Conservation (phyloP, 495 filamentous ascomycete species). For the Aspergillus olivimuriae region DNA sequence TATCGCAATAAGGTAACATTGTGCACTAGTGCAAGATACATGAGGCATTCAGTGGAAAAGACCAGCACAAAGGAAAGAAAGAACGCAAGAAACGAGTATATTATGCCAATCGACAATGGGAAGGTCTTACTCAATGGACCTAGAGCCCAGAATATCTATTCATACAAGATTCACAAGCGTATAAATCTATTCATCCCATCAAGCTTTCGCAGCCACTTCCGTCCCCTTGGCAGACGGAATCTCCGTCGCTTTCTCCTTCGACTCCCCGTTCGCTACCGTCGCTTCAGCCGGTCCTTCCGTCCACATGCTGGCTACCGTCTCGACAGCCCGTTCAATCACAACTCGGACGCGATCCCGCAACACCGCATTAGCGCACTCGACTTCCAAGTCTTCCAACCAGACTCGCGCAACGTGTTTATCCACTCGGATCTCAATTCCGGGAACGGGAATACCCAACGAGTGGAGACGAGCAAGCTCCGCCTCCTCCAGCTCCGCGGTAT, state of each 20-base stretch:
- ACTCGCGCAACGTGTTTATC: conserved; percentile 84
- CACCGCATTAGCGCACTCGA: conserved; percentile 72
- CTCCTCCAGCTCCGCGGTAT: conserved; percentile 49
- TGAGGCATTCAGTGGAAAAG: no score
- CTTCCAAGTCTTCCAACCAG: conserved; percentile 85
- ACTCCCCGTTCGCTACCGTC: conserved; percentile 12
- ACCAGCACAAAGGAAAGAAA: no score
- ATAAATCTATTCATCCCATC: conserved; percentile 2
- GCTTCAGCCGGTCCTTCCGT: conserved; percentile 22
- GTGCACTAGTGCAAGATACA: no score
- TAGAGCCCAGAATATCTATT: conserved; percentile 1
- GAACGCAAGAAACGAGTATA: no score
- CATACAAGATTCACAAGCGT: conserved; percentile 2
- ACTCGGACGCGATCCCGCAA: conserved; percentile 75
- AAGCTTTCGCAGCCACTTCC: conserved; percentile 24
- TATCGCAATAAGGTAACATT: no score
- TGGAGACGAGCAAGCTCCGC: conserved; percentile 64
- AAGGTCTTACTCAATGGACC: no score
- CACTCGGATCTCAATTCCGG: conserved; percentile 78
- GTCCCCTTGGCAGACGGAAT: conserved; percentile 16
- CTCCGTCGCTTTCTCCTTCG: conserved; percentile 13
- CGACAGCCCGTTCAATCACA: conserved; percentile 87
- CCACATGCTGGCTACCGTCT: conserved; percentile 78
- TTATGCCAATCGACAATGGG: no score
- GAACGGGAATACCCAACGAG: conserved; percentile 76